Evolutionary conservation across 306 rosid genomes (phyloP).

Genomic region (Cicer judaicum): DNA sequence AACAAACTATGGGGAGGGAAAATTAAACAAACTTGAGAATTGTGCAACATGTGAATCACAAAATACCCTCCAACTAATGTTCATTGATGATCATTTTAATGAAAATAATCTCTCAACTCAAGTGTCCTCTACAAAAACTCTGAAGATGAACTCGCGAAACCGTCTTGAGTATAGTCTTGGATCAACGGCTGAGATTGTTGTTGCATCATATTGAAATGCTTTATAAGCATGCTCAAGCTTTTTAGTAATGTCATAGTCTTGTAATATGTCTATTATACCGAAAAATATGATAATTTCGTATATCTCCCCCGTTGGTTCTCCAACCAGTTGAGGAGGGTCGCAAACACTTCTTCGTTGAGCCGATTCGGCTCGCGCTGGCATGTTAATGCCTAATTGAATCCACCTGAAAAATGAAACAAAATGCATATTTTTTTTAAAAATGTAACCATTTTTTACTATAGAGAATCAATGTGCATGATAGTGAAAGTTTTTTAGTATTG

Average conservation of each 20-base stretch:
- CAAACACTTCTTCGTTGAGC: constrained; percentile 60
- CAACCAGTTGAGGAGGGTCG: constrained; percentile 83
- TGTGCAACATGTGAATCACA: constrained; percentile 33
- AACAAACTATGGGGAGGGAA: constrained; percentile 25
- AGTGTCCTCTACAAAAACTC: constrained; percentile 86
- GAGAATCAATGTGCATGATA: constrained; percentile 1
- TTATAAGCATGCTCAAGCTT: constrained; percentile 99
- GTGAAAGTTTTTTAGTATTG: constrained; percentile 9
- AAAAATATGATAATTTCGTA: constrained; percentile 79
- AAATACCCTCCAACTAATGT: constrained; percentile 52
- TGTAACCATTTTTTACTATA: constrained; percentile 3
- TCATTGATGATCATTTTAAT: constrained; percentile 45
- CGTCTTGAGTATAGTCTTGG: constrained; percentile 92
- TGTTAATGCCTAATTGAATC: constrained; percentile 77
- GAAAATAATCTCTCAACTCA: constrained; percentile 49
- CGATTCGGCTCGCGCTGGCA: constrained; percentile 87
- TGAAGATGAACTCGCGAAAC: constrained; percentile 93
- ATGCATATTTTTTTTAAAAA: constrained; percentile 17
- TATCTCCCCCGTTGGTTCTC: constrained; percentile 86
- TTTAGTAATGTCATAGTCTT: constrained; percentile 94
- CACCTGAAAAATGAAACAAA: constrained; percentile 53
- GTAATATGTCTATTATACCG: constrained; percentile 91
- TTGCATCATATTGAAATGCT: constrained; percentile 84
- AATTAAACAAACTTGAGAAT: constrained; percentile 39
- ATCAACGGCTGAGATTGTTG: constrained; percentile 95